Conservation (phyloP, 2,329 filamentous ascomycete genomes). For the Lachnellula arida region DNA sequence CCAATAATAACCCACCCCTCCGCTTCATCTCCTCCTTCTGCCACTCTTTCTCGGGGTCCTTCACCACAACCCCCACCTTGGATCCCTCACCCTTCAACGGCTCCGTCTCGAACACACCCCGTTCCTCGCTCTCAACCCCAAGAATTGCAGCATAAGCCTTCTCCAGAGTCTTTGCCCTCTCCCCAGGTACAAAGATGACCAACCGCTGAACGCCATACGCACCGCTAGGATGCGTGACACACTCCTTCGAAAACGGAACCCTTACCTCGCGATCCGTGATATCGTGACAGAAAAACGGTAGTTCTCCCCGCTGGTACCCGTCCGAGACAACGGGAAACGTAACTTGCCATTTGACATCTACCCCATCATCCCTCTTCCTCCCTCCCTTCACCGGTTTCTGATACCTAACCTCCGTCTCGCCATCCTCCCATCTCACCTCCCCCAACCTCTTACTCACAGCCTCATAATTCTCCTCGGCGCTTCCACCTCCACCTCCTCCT, state of each 20-base stretch:
- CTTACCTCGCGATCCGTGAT: constrained; percentile 50
- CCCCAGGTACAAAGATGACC: constrained; percentile 32
- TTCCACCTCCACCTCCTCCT: constrained; percentile 17
- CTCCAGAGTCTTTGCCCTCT: constrained; percentile 20
- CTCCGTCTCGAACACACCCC: constrained; percentile 5
- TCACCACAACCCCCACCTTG: constrained; percentile 1
- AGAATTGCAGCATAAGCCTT: constrained; percentile 31
- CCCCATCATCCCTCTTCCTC: constrained; percentile 50
- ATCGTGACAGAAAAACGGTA: constrained; percentile 66
- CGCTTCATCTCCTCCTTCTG: constrained; percentile 5
- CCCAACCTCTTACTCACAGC: constrained; percentile 13
- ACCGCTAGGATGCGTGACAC: constrained; percentile 45
- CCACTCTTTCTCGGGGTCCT: constrained; percentile 1
- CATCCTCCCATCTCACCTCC: constrained; percentile 13
- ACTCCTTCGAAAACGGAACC: constrained; percentile 43
- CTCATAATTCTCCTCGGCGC: constrained; percentile 36
- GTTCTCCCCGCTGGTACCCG: constrained; percentile 38
- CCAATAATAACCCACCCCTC: constrained; percentile 13
- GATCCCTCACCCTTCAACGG: constrained; percentile 1
- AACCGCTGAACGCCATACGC: constrained; percentile 47
- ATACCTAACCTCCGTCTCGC: constrained; percentile 40
- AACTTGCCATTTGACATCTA: constrained; percentile 54
- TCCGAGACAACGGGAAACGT: constrained; percentile 37
- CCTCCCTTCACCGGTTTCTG: constrained; percentile 46
- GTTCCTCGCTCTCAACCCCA: neutral